These are phyloP conservation scores for Aspergillus texensis DNA, from an alignment of 2,329 filamentous ascomycete genomes.

Conservation along the genomic window DNA sequence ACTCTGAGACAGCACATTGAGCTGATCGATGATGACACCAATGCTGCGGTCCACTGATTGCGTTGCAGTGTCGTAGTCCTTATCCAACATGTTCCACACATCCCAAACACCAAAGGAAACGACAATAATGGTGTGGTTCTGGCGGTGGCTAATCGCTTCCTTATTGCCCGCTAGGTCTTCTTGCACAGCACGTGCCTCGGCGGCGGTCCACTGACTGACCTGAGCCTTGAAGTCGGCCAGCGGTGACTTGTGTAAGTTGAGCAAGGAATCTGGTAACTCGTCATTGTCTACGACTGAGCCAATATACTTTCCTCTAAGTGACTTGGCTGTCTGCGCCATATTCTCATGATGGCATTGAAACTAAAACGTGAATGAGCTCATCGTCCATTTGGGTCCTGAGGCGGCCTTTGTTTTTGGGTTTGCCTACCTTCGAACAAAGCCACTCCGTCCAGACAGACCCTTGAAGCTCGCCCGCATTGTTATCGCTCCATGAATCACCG, in stretches of 20 bases:
- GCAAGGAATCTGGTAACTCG: conserved; percentile 29
- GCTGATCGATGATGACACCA: conserved; percentile 35
- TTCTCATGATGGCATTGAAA: conserved; percentile 39
- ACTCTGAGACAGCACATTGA: conserved; percentile 32
- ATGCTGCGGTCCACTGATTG: conserved; percentile 34
- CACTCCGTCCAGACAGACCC: conserved; percentile 39
- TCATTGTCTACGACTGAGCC: conserved; percentile 39
- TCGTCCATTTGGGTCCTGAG: not conserved
- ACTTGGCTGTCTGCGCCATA: conserved; percentile 33
- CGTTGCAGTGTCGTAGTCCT: conserved; percentile 29
- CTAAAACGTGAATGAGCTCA: conserved; percentile 19
- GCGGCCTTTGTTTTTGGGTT: conserved; percentile 2
- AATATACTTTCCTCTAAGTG: conserved; percentile 27
- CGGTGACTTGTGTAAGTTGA: conserved; percentile 28
- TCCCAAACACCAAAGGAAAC: conserved; percentile 46
- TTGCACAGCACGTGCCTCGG: conserved; percentile 31
- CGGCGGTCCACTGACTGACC: conserved; percentile 37
- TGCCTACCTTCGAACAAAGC: conserved; percentile 40
- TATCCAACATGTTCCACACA: conserved; percentile 38
- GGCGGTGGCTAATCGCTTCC: conserved; percentile 22
- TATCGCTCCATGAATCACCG: conserved; percentile 45
- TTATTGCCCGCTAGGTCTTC: conserved; percentile 25
- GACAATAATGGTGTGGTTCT: conserved; percentile 38
- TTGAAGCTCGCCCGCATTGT: conserved; percentile 29
- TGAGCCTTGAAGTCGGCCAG: conserved; percentile 42